Conservation (phyloP, 345 rosid species). For the Brassica nigra region DNA sequence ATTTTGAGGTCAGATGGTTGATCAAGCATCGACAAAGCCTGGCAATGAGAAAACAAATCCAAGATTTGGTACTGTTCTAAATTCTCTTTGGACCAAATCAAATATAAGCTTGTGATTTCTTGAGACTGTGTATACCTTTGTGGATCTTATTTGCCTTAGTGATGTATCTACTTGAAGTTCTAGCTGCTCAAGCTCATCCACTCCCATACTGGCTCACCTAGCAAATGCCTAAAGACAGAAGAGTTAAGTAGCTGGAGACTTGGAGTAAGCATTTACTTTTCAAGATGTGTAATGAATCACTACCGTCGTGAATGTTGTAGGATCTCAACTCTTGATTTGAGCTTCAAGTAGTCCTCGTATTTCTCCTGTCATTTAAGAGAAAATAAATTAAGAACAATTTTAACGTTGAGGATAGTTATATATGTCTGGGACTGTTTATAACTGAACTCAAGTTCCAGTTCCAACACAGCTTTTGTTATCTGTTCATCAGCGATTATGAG, state of each 20-base stretch:
- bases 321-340: conserved; percentile 59
- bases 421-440: not conserved
- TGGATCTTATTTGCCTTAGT: conserved; percentile 69
- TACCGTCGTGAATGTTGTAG: conserved; percentile 74
- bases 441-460: not conserved
- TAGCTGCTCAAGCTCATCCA: conserved; percentile 75
- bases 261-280: not conserved
- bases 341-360: conserved; percentile 68
- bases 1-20: conserved; percentile 40
- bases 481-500: conserved; percentile 93
- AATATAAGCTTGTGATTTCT: not conserved
- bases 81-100: not conserved
- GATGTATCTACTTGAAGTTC: conserved; percentile 71
- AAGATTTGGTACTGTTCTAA: conserved; percentile 8
- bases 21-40: conserved; percentile 41
- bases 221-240: conserved; percentile 55
- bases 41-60: conserved; percentile 10
- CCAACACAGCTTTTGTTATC: conserved; percentile 40
- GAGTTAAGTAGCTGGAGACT: not conserved
- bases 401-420: conserved; percentile 7
- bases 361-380: conserved; percentile 41
- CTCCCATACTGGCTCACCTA: conserved; percentile 59
- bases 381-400: not conserved
- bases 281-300: not conserved
- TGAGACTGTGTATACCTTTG: conserved; percentile 48